Evolutionary conservation across 2,329 filamentous ascomycete species (phyloP).

Genomic region (Sporothrix variecibatus): DNA sequence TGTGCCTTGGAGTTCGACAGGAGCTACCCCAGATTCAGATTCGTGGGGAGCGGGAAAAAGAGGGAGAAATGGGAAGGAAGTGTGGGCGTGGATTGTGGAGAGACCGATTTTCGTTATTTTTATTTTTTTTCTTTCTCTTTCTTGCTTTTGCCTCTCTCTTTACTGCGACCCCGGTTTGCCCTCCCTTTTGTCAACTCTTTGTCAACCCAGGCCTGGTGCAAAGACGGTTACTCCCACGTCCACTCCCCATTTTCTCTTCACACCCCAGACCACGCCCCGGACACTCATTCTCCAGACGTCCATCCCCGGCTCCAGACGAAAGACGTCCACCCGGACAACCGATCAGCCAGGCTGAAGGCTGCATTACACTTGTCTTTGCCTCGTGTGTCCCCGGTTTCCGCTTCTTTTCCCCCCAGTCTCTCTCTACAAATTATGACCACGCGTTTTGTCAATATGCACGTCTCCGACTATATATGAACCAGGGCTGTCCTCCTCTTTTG

Average conservation of each 20-base stretch:
- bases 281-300: not conserved
- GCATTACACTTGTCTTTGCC: not conserved
- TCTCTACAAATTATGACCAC: not conserved
- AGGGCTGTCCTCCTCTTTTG: not conserved
- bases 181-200: conserved; percentile 12
- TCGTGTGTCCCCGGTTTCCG: not conserved
- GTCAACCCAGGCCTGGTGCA: not conserved
- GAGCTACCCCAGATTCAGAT: conserved; percentile 5
- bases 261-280: conserved; percentile 3
- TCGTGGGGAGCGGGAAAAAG: not conserved
- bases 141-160: not conserved
- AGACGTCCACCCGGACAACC: conserved; percentile 3
- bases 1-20: not conserved
- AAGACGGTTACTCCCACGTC: not conserved
- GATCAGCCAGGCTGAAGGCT: not conserved
- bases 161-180: not conserved
- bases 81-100: conserved; percentile 6
- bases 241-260: not conserved
- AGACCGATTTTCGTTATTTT: not conserved
- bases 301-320: not conserved
- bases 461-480: conserved; percentile 8
- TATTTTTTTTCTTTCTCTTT: not conserved
- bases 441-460: conserved; percentile 9
- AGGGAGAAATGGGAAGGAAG: not conserved
- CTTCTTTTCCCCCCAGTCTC: not conserved